Evolutionary conservation across 2,329 filamentous ascomycete species (phyloP).

Genomic region (Berkeleyomyces rouxiae): DNA sequence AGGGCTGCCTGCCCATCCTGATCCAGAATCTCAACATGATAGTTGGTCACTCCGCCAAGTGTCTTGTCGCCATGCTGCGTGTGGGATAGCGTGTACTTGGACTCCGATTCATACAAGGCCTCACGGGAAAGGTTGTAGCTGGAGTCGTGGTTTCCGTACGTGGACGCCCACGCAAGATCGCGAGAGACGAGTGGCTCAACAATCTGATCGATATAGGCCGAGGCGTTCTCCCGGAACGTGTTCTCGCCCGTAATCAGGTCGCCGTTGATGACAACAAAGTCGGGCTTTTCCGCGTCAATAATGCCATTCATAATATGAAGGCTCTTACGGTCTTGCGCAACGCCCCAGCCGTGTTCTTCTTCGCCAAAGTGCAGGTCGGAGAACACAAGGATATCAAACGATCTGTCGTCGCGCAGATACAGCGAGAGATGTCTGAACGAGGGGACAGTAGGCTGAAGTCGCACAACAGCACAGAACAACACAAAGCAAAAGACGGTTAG

Average conservation of each 20-base stretch:
- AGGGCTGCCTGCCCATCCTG: slow-evolving; percentile 24
- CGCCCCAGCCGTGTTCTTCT: slow-evolving; percentile 32
- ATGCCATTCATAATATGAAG: slow-evolving; percentile 39
- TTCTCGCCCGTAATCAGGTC: slow-evolving; percentile 57
- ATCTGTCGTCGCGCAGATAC: slow-evolving; percentile 22
- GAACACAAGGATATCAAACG: slow-evolving; percentile 42
- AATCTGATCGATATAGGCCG: slow-evolving; percentile 40
- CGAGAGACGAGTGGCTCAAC: slow-evolving; percentile 40
- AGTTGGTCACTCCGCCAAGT: slow-evolving; percentile 28
- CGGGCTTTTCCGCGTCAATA: slow-evolving; percentile 37
- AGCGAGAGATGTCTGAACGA: neutral
- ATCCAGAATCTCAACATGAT: slow-evolving; percentile 29
- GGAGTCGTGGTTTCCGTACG: slow-evolving; percentile 57
- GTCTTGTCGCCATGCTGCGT: slow-evolving; percentile 7
- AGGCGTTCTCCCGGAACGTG: slow-evolving; percentile 30
- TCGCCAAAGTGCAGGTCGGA: slow-evolving; percentile 59
- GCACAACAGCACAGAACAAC: slow-evolving; percentile 3
- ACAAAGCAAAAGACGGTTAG: slow-evolving; percentile 1
- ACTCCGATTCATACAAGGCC: slow-evolving; percentile 23
- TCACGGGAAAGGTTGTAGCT: slow-evolving; percentile 38
- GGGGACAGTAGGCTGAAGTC: slow-evolving; percentile 2
- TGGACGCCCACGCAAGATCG: slow-evolving; percentile 44
- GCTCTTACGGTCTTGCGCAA: slow-evolving; percentile 39
- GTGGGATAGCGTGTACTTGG: slow-evolving; percentile 19
- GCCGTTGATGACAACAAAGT: slow-evolving; percentile 53